Evolutionary conservation across 2,329 filamentous ascomycete species (phyloP).

Genomic region (Colletotrichum aenigma): DNA sequence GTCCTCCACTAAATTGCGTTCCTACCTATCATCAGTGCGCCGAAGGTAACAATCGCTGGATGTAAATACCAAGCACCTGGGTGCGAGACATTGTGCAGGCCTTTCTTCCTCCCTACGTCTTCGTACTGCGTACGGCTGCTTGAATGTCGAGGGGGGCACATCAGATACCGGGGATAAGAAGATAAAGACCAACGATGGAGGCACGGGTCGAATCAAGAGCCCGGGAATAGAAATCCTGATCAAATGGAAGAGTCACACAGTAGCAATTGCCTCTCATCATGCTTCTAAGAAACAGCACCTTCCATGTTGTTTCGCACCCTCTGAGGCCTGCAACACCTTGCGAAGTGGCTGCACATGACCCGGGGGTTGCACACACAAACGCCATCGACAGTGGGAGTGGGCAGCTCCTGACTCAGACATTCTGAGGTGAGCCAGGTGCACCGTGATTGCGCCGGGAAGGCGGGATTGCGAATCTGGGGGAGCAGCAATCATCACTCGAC

Average conservation of each 20-base stretch:
- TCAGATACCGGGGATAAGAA: not conserved
- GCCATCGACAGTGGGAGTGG: not conserved
- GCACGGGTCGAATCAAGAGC: not conserved
- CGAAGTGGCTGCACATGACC: slow-evolving; percentile 2
- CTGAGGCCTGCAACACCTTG: not conserved
- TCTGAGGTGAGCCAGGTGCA: not conserved
- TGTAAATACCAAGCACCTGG: not conserved
- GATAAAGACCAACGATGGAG: not conserved
- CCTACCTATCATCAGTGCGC: slow-evolving; percentile 2
- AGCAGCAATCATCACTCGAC: not conserved
- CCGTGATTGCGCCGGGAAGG: not conserved
- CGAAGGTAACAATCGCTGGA: not conserved
- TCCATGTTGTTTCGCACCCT: slow-evolving; percentile 1
- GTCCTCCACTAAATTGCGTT: slow-evolving; percentile 6
- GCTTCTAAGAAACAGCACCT: not conserved
- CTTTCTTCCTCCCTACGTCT: not conserved
- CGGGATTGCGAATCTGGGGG: slow-evolving; percentile 3
- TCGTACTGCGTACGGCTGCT: not conserved
- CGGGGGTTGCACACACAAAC: not conserved
- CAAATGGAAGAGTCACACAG: not conserved
- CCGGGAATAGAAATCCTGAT: not conserved
- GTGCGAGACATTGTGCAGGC: not conserved
- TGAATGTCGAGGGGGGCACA: not conserved
- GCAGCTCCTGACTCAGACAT: slow-evolving; percentile 11
- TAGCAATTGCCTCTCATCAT: not conserved